Evolutionary conservation across 805 yeast species (phyloP), one percentile per base, ranked within the genome.

Genomic region (Blastobotrys muscicola): DNA sequence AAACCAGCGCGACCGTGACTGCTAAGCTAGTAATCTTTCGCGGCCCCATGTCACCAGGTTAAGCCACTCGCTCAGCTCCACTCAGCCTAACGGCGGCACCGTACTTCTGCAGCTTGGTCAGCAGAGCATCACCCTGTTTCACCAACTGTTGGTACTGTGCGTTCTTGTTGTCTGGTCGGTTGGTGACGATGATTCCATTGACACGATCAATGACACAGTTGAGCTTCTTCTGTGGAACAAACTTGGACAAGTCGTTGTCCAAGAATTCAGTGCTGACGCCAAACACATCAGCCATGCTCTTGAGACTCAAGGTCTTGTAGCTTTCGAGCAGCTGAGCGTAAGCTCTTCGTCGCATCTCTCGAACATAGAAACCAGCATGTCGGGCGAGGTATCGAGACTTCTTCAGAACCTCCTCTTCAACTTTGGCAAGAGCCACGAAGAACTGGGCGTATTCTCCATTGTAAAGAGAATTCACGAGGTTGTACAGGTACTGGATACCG

Each of bases 131-230:
- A 50, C 98, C 97, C 60, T 82, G 94, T 64, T 85, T 87, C 56
- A 92, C 80, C 57, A 92, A 73, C 50, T 71, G 64, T 60, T 87
- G 95, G 64, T 89, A 92, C 66, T 90, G 97, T 45, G 85, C 83
- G 60, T 92, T 90, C 67, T 92, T 92, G 67, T 83, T 87, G 62
- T 92, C 98, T 1, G 97, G 96, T 53, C 97, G 75, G 65, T 87
- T 92, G 12, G 98, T 92, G 62, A 85, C 94, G 50, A 92, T 85
- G 48, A 92, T 85, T 23, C 70, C 97, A 62, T 87, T 85, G 41
- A 92, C 97, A 59, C 85, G 78, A 62, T 92, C 98, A 58, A 92
- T 86, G 41, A 92, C 89, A 67, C 98, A 92, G 67, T 89, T 90
- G 60, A 92, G 74, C 65, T 86, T 86, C 61, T 89, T 87, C 64